Conservation (phyloP, 2,329 filamentous ascomycete species). For the Fonsecaea multimorphosa region DNA sequence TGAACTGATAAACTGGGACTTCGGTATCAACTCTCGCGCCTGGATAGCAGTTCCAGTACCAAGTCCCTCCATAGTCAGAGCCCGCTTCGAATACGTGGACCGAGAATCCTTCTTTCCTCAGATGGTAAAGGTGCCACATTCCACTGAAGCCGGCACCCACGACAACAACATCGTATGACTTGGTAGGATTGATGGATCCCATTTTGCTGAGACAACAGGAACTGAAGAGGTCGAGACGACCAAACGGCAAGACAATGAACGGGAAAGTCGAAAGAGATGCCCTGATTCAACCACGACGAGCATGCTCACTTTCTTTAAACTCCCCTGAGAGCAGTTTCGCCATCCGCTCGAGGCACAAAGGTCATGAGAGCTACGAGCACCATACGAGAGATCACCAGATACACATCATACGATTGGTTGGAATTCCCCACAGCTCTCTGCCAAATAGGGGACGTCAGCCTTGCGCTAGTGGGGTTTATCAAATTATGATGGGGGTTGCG, state of each 20-base stretch:
- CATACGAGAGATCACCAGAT: too few relatives aligned
- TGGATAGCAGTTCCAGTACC: conserved; percentile 43
- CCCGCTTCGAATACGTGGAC: conserved; percentile 2
- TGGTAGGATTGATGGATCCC: conserved; percentile 16
- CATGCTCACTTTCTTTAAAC: neutral
- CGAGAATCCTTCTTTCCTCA: conserved; percentile 6
- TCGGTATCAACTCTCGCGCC: conserved; percentile 56
- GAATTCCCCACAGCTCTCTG: neutral
- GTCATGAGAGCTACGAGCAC: neutral
- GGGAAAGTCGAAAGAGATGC: neutral
- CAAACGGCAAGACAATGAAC: neutral
- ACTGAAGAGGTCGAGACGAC: neutral
- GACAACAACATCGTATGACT: conserved; percentile 49
- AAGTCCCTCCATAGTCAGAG: conserved; percentile 6
- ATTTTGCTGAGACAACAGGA: neutral
- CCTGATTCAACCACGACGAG: neutral
- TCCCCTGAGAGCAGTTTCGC: neutral
- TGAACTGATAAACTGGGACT: conserved; percentile 56
- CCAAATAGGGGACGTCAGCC: neutral
- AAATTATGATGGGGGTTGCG: neutral
- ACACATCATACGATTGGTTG: neutral
- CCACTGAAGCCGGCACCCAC: conserved; percentile 13
- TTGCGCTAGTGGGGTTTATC: neutral
- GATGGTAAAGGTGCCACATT: neutral
- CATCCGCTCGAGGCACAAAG: neutral